Conservation (phyloP, 176 grass and related monocot genomes). For the Pontederia paniculata region DNA sequence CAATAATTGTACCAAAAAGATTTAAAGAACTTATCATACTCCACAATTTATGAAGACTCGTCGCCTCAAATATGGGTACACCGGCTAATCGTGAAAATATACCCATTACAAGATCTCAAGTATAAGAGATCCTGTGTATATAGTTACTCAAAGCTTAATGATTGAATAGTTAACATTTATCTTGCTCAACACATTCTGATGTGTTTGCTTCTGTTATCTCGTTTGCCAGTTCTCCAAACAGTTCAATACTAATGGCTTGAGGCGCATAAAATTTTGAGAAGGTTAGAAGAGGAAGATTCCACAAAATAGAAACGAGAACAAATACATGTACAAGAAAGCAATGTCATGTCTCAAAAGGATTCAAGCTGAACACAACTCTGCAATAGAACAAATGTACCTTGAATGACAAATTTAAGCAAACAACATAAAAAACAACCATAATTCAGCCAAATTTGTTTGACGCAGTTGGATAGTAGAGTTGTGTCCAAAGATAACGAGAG, state of each 20-base stretch:
- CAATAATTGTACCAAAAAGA: conserved; percentile 87
- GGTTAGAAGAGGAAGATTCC: background rate
- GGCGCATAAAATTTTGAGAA: conserved; percentile 13
- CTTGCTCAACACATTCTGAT: conserved; percentile 78
- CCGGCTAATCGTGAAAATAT: conserved; percentile 70
- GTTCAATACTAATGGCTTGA: no score
- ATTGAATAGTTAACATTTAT: conserved; percentile 7
- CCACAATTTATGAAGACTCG: conserved; percentile 84
- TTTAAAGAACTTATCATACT: conserved; percentile 96
- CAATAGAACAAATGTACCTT: no score
- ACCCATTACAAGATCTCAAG: conserved; percentile 99
- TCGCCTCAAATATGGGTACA: conserved; percentile 81
- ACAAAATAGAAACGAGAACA: no score
- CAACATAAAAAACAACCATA: no score
- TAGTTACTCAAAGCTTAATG: conserved; percentile 20
- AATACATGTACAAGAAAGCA: no score
- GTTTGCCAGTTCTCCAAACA: conserved; percentile 84
- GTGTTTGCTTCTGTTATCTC: conserved; percentile 97
- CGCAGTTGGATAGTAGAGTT: no score
- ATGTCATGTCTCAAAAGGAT: no score
- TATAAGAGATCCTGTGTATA: conserved; percentile 68
- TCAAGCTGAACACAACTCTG: no score
- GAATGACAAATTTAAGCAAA: no score
- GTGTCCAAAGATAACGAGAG: no score
- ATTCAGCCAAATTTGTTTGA: no score